phyloP scores from a whole-genome alignment of 768 basidiomycete species.

The Pleurotus giganteus region DNA sequence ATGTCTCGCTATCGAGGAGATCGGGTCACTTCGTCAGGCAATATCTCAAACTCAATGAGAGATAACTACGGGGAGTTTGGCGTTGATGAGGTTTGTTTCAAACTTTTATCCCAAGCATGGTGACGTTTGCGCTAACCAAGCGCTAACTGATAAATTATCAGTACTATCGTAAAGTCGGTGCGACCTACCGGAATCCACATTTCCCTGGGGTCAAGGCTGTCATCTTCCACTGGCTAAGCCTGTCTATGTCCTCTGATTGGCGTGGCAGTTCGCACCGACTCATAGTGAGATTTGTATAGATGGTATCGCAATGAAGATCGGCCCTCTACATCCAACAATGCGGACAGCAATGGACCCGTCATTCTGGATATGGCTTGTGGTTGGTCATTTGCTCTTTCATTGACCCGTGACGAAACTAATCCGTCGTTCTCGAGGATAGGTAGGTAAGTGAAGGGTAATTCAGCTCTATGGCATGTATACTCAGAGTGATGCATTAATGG shows the following conservation, averaged over 20 bases:
- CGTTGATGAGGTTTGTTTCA: slow-evolving; percentile 34
- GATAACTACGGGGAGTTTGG: slow-evolving; percentile 7
- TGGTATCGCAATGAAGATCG: slow-evolving; percentile 36
- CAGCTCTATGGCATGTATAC: too few species aligned
- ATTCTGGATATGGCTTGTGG: slow-evolving; percentile 62
- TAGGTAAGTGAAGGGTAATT: slow-evolving; percentile 9
- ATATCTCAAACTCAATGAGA: slow-evolving; percentile 11
- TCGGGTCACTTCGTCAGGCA: slow-evolving; percentile 3
- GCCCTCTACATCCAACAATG: slow-evolving; percentile 9
- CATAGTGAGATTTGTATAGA: slow-evolving; percentile 19
- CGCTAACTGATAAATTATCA: slow-evolving; percentile 25
- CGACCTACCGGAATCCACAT: slow-evolving; percentile 72
- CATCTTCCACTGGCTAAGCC: slow-evolving; percentile 51
- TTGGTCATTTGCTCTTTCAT: slow-evolving; percentile 29
- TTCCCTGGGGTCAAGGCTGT: slow-evolving; percentile 62
- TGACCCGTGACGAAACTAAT: slow-evolving; percentile 26
- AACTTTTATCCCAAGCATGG: not conserved
- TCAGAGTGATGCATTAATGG: too few species aligned
- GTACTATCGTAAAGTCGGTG: slow-evolving; percentile 66
- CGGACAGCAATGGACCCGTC: slow-evolving; percentile 20
- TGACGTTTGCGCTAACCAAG: too few species aligned
- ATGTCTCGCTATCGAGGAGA: slow-evolving; percentile 7
- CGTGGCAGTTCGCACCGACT: not conserved
- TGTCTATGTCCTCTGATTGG: slow-evolving; percentile 24
- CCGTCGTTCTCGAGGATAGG: not conserved